Percentiles rank a stretch among this genome's conserved stretches.
Conservation (phyloP, 169 alveolate species). For the Cryptosporidium canis region DNA sequence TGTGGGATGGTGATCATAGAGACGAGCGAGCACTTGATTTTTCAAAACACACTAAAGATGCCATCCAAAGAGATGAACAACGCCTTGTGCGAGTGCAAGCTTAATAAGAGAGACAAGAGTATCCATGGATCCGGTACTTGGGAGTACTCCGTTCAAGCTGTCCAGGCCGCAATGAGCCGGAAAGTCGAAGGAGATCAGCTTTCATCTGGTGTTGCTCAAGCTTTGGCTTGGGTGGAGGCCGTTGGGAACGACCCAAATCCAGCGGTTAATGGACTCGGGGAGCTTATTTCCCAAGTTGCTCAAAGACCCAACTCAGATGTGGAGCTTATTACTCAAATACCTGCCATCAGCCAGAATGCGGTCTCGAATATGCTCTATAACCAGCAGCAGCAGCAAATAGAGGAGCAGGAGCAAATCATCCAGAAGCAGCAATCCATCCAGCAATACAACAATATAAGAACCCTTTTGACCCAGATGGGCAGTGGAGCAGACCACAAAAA, state of each 20-base stretch:
- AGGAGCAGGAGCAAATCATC: neutral
- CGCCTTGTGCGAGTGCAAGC: constrained; percentile 76
- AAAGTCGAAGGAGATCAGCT: constrained; percentile 70
- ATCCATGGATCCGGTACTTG: constrained; percentile 72
- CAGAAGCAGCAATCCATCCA: constrained; percentile 18
- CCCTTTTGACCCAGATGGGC: neutral
- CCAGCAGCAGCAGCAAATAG: constrained; percentile 53
- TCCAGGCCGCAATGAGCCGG: constrained; percentile 59
- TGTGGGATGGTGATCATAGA: constrained; percentile 77
- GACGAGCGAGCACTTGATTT: constrained; percentile 74
- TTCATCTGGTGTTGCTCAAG: constrained; percentile 72
- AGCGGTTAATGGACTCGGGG: constrained; percentile 69
- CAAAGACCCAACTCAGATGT: constrained; percentile 70
- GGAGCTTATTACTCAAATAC: constrained; percentile 64
- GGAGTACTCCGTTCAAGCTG: constrained; percentile 73
- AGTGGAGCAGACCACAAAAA: neutral
- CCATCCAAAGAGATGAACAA: constrained; percentile 76
- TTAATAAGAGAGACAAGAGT: constrained; percentile 58
- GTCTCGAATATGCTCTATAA: constrained; percentile 62
- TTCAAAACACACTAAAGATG: constrained; percentile 71
- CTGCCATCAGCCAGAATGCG: constrained; percentile 70
- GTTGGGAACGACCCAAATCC: constrained; percentile 73
- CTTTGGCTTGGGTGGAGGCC: constrained; percentile 71
- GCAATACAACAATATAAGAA: constrained; percentile 16
- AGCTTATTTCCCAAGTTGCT: constrained; percentile 67